Evolutionary conservation across 2,329 filamentous ascomycete genomes (phyloP).

Genomic region (Colletotrichum eremochloae): DNA sequence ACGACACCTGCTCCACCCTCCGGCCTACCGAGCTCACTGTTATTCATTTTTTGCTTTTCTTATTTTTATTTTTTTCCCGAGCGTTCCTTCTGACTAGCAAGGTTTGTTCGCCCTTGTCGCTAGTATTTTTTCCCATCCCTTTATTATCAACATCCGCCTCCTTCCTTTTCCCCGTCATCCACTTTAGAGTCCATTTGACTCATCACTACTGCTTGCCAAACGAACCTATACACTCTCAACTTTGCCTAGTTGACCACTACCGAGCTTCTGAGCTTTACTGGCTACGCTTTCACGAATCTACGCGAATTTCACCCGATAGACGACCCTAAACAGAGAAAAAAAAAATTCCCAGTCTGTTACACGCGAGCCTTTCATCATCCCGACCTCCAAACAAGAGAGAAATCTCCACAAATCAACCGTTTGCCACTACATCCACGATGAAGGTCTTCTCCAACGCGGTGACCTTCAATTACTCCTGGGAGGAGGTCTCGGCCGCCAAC

Average conservation of each 20-base stretch:
- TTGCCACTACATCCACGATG: conserved; percentile 67
- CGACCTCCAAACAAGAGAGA: neutral
- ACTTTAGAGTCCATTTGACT: conserved; percentile 11
- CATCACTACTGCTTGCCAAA: conserved; percentile 14
- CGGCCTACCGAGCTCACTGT: conserved; percentile 27
- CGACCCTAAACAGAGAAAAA: neutral
- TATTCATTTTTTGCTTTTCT: neutral
- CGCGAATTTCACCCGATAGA: conserved; percentile 12
- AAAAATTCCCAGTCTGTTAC: neutral
- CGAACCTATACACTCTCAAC: neutral
- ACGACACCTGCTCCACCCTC: conserved; percentile 41
- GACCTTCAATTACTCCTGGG: conserved; percentile 98
- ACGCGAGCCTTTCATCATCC: conserved; percentile 2
- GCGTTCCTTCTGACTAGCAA: conserved; percentile 13
- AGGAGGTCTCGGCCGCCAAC: conserved; percentile 96
- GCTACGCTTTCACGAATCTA: conserved; percentile 15
- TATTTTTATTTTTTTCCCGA: conserved; percentile 1
- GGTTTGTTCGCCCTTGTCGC: conserved; percentile 21
- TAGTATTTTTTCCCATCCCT: conserved; percentile 33
- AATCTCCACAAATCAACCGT: neutral
- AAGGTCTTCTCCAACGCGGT: conserved; percentile 94
- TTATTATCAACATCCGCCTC: conserved; percentile 28
- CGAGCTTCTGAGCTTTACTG: neutral
- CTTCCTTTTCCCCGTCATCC: neutral
- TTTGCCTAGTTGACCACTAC: neutral